Evolutionary conservation across 2,329 filamentous ascomycete species (phyloP).

Genomic region (Fusarium foetens): DNA sequence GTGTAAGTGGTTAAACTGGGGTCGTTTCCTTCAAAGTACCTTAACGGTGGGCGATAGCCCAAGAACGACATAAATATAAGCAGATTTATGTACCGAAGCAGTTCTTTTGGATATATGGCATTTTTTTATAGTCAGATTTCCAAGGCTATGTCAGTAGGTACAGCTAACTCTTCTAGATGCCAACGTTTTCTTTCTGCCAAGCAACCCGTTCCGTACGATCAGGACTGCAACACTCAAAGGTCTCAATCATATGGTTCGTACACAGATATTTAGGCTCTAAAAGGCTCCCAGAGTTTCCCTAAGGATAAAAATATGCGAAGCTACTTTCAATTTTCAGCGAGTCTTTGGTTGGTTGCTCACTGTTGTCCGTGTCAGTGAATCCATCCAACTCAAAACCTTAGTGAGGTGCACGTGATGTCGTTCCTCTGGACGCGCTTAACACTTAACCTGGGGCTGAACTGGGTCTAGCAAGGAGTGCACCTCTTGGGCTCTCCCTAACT

Average conservation of each 20-base stretch:
- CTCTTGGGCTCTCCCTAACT: conserved; percentile 6
- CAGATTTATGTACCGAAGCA: too few species aligned
- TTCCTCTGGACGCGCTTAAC: not conserved
- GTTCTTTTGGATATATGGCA: too few species aligned
- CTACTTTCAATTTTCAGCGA: not conserved
- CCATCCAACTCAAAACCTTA: not conserved
- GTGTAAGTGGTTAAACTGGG: conserved; percentile 18
- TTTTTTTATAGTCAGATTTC: too few species aligned
- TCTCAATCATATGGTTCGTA: not conserved
- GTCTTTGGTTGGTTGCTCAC: not conserved
- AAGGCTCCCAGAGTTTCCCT: not conserved
- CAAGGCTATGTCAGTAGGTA: too few species aligned
- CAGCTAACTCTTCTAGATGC: too few species aligned
- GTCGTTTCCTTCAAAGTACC: not conserved
- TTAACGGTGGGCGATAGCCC: not conserved
- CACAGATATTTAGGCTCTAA: not conserved
- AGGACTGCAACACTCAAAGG: not conserved
- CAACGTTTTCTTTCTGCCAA: not conserved
- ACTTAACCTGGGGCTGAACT: conserved; percentile 5
- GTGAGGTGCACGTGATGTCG: conserved; percentile 36
- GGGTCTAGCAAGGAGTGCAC: conserved; percentile 8
- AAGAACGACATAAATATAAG: not conserved
- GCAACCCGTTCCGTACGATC: not conserved
- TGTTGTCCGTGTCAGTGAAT: conserved; percentile 3
- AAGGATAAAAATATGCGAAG: not conserved